These are phyloP conservation scores for Poterioochromonas sp. DNA, from an alignment of 352 stramenopile species.

Conservation along the genomic window DNA sequence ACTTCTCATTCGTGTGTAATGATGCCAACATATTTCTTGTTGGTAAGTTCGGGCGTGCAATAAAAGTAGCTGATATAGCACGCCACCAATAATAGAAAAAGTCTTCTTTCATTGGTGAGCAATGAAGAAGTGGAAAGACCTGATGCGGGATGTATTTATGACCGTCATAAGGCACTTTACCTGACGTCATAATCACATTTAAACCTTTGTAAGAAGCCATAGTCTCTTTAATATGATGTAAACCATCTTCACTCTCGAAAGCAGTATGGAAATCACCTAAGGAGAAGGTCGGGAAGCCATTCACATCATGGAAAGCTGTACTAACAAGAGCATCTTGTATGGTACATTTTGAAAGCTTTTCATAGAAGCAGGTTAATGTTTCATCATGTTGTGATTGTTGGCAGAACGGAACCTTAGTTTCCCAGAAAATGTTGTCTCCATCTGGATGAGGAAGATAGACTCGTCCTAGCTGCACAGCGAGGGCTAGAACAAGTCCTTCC, in stretches of 20 bases:
- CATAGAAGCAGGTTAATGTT: conserved; percentile 4
- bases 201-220: neutral
- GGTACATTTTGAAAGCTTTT: conserved; percentile 2
- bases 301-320: neutral
- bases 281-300: neutral
- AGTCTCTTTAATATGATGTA: neutral
- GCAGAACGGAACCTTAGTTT: neutral
- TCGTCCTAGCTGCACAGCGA: neutral
- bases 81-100: conserved; percentile 2
- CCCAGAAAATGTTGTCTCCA: conserved; percentile 21
- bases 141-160: neutral
- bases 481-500: neutral
- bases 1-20: neutral
- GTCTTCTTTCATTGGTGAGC: neutral
- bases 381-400: neutral
- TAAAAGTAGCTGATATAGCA: neutral
- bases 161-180: neutral
- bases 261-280: neutral
- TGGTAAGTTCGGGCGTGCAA: neutral
- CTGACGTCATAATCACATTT: neutral
- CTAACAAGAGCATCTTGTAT: neutral
- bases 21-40: neutral
- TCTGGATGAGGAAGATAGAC: conserved; percentile 18
- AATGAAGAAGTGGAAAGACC: neutral
- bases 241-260: neutral